Evolutionary conservation across 2,329 filamentous ascomycete genomes (phyloP).

Genomic region (Fusarium pseudograminearum): DNA sequence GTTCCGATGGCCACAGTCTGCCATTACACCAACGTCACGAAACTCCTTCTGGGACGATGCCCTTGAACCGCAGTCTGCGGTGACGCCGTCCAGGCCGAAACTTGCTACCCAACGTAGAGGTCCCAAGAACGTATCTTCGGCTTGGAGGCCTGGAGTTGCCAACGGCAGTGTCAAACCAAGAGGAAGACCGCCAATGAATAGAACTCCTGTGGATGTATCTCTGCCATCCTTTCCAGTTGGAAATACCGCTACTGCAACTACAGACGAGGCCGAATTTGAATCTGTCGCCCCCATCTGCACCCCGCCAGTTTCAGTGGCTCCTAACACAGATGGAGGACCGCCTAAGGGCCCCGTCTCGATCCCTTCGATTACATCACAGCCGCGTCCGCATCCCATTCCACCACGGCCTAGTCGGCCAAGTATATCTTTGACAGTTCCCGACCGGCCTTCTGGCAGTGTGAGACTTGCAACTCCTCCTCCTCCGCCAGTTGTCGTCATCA

Average conservation of each 20-base stretch:
- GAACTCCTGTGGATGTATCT: conserved; percentile 65
- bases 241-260: conserved; percentile 1
- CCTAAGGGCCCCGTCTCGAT: conserved; percentile 16
- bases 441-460: conserved; percentile 70
- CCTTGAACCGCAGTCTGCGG: conserved; percentile 76
- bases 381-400: conserved; percentile 20
- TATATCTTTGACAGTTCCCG: conserved; percentile 58
- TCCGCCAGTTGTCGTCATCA: conserved; percentile 46
- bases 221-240: conserved; percentile 27
- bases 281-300: conserved; percentile 13
- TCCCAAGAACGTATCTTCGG: conserved; percentile 86
- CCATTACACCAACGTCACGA: conserved; percentile 74
- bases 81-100: conserved; percentile 73
- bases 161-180: conserved; percentile 76
- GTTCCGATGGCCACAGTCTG: conserved; percentile 80
- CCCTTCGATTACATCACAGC: conserved; percentile 27
- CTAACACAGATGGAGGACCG: conserved; percentile 2
- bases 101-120: conserved; percentile 71
- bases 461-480: conserved; percentile 71
- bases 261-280: conserved; percentile 22
- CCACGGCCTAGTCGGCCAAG: conserved; percentile 52
- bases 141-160: conserved; percentile 79
- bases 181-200: conserved; percentile 82
- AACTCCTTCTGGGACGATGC: conserved; percentile 67
- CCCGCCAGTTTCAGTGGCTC: conserved; percentile 11